Percentiles rank a stretch among this genome's conserved stretches.
Conservation (phyloP, 352 stramenopile species). For the Globisporangium nagaii region DNA sequence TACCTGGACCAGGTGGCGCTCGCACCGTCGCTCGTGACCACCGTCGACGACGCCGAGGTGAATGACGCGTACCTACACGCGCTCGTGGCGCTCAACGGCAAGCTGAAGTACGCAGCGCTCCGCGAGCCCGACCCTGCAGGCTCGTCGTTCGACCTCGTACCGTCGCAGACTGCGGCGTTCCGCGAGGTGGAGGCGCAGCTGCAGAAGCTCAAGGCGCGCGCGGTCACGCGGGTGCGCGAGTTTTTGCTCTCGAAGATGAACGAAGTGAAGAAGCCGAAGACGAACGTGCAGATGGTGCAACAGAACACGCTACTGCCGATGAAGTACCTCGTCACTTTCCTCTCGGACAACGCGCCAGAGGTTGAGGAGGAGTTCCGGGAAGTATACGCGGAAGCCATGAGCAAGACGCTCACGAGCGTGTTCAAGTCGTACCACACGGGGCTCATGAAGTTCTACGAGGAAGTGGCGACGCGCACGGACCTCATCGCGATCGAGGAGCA, state of each 20-base stretch:
- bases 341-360: constrained; percentile 88
- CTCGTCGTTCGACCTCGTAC: constrained; percentile 85
- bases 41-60: constrained; percentile 93
- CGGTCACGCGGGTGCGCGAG: constrained; percentile 77
- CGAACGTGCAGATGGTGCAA: constrained; percentile 98
- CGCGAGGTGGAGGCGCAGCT: constrained; percentile 92
- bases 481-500: constrained; percentile 95
- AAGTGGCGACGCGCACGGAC: constrained; percentile 90
- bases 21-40: constrained; percentile 89
- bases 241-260: constrained; percentile 94
- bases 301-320: constrained; percentile 96
- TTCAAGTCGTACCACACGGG: constrained; percentile 97
- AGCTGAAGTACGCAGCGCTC: constrained; percentile 87
- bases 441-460: constrained; percentile 92
- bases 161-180: constrained; percentile 86
- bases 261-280: constrained; percentile 95
- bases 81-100: constrained; percentile 91
- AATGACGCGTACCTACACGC: constrained; percentile 93
- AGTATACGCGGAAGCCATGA: constrained; percentile 97
- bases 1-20: constrained; percentile 97
- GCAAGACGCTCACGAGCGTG: constrained; percentile 91
- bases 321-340: constrained; percentile 94
- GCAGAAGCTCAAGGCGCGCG: constrained; percentile 81
- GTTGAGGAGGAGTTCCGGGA: constrained; percentile 94
- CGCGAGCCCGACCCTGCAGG: constrained; percentile 47